These are phyloP conservation scores for Rhodotorula sp. DNA, from an alignment of 1,284 basidiomycete species.

Conservation along the genomic window DNA sequence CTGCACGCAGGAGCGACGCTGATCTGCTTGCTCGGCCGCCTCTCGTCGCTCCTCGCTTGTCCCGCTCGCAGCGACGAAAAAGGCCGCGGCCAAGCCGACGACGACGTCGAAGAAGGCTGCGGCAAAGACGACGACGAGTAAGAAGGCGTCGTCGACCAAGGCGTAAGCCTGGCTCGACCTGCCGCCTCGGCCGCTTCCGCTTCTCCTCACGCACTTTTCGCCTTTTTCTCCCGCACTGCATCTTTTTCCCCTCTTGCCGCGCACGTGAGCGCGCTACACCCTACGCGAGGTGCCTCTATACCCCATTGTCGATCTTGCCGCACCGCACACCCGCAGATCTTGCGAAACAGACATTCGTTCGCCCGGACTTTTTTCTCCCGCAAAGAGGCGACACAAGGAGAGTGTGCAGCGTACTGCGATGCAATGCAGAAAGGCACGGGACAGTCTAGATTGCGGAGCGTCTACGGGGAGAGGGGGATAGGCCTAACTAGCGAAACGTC, in stretches of 20 bases:
- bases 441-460: neutral
- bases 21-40: too few species aligned
- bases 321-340: neutral
- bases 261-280: too few species aligned
- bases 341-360: neutral
- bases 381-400: too few species aligned
- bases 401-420: too few species aligned
- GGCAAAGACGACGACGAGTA: neutral
- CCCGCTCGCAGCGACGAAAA: too few species aligned
- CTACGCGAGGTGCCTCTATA: too few species aligned
- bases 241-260: too few species aligned
- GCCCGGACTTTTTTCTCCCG: neutral
- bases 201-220: neutral
- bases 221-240: neutral
- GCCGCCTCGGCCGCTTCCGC: too few species aligned
- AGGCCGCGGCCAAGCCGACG: neutral
- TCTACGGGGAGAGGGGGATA: neutral
- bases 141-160: neutral
- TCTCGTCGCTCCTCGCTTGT: too few species aligned
- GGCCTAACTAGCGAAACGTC: constrained; percentile 27
- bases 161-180: neutral
- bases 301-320: too few species aligned
- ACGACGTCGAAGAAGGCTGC: constrained; percentile 7
- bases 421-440: too few species aligned
- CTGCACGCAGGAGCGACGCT: too few species aligned